Evolutionary conservation across 2,329 filamentous ascomycete species (phyloP).

Genomic region (Colletotrichum coccodes): DNA sequence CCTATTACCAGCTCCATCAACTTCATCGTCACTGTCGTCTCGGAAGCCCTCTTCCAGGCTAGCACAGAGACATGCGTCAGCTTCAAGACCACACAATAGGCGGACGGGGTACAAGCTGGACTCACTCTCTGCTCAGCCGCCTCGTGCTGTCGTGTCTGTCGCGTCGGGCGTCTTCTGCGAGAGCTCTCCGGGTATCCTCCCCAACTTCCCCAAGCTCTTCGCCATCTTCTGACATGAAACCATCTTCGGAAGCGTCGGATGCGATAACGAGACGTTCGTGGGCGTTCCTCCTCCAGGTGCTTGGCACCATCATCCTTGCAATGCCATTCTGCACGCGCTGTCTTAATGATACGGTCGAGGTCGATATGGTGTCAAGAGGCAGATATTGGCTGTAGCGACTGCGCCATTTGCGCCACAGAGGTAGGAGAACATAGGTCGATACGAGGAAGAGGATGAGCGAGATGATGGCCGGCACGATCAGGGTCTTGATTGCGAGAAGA

Average conservation of each 20-base stretch:
- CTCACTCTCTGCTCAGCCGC: slow-evolving; percentile 79
- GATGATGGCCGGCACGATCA: slow-evolving; percentile 76
- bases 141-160: slow-evolving; percentile 59
- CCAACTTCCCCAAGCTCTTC: slow-evolving; percentile 75
- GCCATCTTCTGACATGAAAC: slow-evolving; percentile 73
- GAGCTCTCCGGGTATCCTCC: slow-evolving; percentile 54
- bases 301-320: slow-evolving; percentile 53
- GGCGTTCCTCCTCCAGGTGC: slow-evolving; percentile 58
- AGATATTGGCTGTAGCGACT: slow-evolving; percentile 80
- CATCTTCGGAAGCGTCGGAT: slow-evolving; percentile 56
- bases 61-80: slow-evolving; percentile 30
- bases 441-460: slow-evolving; percentile 76
- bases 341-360: slow-evolving; percentile 64
- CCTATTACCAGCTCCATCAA: slow-evolving; percentile 34
- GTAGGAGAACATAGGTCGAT: slow-evolving; percentile 72
- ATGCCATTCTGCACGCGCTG: slow-evolving; percentile 57
- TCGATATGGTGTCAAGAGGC: slow-evolving; percentile 72
- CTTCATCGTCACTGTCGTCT: slow-evolving; percentile 58
- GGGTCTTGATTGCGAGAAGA: slow-evolving; percentile 59
- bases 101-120: slow-evolving; percentile 23
- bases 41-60: slow-evolving; percentile 68
- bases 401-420: slow-evolving; percentile 76
- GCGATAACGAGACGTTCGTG: slow-evolving; percentile 52
- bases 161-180: slow-evolving; percentile 48
- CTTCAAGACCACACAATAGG: neutral